Conservation (phyloP, 2,329 filamentous ascomycete species). For the Calonectria pseudoturangicola region DNA sequence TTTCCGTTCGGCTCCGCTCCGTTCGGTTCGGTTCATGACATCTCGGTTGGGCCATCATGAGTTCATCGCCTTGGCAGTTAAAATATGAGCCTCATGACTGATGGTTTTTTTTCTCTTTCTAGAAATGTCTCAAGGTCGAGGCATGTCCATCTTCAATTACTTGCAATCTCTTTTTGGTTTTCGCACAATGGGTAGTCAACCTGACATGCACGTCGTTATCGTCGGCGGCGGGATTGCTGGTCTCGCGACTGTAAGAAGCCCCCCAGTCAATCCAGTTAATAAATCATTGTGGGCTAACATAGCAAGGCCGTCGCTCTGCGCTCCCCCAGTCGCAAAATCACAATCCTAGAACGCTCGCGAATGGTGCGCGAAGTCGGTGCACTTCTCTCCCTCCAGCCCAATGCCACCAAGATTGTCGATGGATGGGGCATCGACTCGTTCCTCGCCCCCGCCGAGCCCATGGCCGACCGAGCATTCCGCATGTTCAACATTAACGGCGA, state of each 20-base stretch:
- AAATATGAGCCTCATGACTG: not conserved
- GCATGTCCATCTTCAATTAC: not conserved
- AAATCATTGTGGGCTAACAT: slow-evolving; percentile 6
- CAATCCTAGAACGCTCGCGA: slow-evolving; percentile 48
- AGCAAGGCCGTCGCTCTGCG: slow-evolving; percentile 42
- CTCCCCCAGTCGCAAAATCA: slow-evolving; percentile 45
- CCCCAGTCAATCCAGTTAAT: not conserved
- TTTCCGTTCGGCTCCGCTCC: slow-evolving; percentile 30
- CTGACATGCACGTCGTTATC: slow-evolving; percentile 47
- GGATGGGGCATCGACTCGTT: slow-evolving; percentile 44
- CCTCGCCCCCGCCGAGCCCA: slow-evolving; percentile 44
- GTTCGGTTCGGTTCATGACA: slow-evolving; percentile 32
- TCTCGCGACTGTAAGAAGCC: slow-evolving; percentile 39
- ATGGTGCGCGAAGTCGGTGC: slow-evolving; percentile 49
- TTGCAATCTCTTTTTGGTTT: not conserved
- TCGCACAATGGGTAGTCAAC: slow-evolving; percentile 45
- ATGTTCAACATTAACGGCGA: slow-evolving; percentile 46
- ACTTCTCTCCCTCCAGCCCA: slow-evolving; percentile 47
- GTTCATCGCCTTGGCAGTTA: not conserved
- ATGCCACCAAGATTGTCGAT: slow-evolving; percentile 48
- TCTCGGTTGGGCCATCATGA: not conserved
- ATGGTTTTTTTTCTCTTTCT: not conserved
- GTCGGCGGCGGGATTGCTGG: slow-evolving; percentile 50
- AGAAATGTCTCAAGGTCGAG: not conserved
- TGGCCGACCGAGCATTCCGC: slow-evolving; percentile 46